These are phyloP conservation scores for Cryptosporidium meleagridis DNA, from an alignment of 169 alveolate species.

Conservation along the genomic window DNA sequence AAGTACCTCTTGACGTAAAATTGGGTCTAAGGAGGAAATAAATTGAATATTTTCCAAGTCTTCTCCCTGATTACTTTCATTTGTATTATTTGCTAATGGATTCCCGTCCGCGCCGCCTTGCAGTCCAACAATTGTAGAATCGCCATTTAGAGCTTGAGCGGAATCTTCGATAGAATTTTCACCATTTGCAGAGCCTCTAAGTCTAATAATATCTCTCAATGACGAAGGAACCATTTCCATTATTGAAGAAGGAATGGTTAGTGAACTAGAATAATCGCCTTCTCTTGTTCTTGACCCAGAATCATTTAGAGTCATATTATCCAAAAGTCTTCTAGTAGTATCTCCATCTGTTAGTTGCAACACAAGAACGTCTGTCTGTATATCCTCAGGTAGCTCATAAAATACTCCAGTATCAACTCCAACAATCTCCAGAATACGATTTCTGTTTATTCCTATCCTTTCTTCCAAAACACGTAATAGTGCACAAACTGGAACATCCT, in stretches of 20 bases:
- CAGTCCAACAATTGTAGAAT: not conserved
- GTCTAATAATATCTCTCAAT: conserved; percentile 36
- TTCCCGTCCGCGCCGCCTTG: not conserved
- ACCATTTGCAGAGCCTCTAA: conserved; percentile 12
- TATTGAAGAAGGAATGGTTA: conserved; percentile 24
- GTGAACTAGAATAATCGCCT: not conserved
- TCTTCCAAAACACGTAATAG: conserved; percentile 39
- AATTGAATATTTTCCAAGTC: conserved; percentile 83
- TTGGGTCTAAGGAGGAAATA: conserved; percentile 84
- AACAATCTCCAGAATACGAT: conserved; percentile 57
- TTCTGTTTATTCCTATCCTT: conserved; percentile 20
- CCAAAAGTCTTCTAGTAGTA: conserved; percentile 50
- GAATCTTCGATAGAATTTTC: not conserved
- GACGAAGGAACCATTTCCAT: conserved; percentile 61
- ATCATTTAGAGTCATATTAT: conserved; percentile 51
- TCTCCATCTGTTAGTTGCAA: conserved; percentile 55
- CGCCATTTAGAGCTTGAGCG: not conserved
- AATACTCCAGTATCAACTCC: conserved; percentile 60
- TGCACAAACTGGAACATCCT: not conserved
- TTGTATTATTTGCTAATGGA: not conserved
- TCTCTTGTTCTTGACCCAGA: conserved; percentile 26
- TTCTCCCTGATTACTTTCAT: conserved; percentile 5
- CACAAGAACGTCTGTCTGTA: conserved; percentile 64
- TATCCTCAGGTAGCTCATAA: conserved; percentile 57
- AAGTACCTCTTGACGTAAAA: conserved; percentile 83